These are phyloP conservation scores for Geotrichum phurueaensis DNA, from an alignment of 1,139 yeast species.

Conservation along the genomic window DNA sequence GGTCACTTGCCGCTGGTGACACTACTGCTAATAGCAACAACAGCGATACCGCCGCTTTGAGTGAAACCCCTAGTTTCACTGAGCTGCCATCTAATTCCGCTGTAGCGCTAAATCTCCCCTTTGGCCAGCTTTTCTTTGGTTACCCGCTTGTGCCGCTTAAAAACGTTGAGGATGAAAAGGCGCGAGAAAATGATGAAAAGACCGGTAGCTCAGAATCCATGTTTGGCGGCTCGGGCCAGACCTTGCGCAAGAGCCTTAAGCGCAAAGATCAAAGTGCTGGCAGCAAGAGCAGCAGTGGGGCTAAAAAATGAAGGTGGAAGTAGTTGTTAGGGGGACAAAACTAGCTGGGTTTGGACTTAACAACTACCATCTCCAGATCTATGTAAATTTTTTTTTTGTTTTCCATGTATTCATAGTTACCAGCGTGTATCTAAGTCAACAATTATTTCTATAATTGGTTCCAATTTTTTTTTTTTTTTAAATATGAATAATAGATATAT, in stretches of 20 bases:
- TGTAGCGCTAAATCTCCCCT: slow-evolving; percentile 67
- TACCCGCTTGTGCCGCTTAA: slow-evolving; percentile 77
- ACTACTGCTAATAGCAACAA: background rate
- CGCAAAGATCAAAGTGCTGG: slow-evolving; percentile 50
- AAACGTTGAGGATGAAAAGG: slow-evolving; percentile 41
- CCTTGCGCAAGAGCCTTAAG: slow-evolving; percentile 55
- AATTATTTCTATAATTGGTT: no score
- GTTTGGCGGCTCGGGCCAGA: slow-evolving; percentile 21
- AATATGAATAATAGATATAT: no score
- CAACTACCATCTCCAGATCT: background rate
- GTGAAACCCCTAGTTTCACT: background rate
- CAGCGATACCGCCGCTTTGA: background rate
- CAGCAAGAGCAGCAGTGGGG: background rate
- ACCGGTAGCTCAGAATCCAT: slow-evolving; percentile 16
- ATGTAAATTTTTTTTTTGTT: background rate
- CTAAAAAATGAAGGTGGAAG: background rate
- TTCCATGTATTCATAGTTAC: background rate
- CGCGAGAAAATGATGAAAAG: slow-evolving; percentile 32
- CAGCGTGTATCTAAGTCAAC: background rate
- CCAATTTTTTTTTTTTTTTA: no score
- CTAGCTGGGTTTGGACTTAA: background rate
- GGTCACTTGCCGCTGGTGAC: background rate
- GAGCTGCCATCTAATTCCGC: slow-evolving; percentile 52
- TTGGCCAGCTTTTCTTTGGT: slow-evolving; percentile 88
- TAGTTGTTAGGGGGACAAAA: background rate